Conservation (phyloP, 768 basidiomycete genomes). For the Punctularia strigosozonata region DNA sequence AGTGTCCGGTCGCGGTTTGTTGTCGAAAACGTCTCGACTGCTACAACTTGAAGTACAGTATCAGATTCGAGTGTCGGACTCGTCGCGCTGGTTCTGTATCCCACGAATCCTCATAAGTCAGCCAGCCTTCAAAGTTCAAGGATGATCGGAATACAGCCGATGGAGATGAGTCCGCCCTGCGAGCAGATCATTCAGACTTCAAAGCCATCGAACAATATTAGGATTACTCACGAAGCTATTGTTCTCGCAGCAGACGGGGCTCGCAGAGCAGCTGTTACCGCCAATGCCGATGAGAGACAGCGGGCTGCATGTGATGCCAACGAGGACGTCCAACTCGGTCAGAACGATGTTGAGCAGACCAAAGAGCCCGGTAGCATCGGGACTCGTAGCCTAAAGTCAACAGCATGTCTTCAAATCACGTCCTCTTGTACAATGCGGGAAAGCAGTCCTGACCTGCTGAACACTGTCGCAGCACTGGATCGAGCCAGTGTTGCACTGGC, state of each 20-base stretch:
- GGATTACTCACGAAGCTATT: too few relatives aligned
- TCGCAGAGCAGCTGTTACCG: constrained; percentile 1
- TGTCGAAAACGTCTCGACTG: too few relatives aligned
- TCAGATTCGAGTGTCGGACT: too few relatives aligned
- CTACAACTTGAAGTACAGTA: too few relatives aligned
- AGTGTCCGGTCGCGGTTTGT: too few relatives aligned
- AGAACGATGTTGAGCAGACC: constrained; percentile 6
- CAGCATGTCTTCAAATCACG: not conserved
- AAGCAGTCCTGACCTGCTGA: constrained; percentile 9
- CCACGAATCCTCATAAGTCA: too few relatives aligned
- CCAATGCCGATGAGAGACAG: constrained; percentile 6
- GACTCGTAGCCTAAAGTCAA: constrained; percentile 8
- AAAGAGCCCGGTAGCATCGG: constrained; percentile 6
- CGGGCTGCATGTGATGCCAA: constrained; percentile 7
- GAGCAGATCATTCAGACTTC: not conserved
- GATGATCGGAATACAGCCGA: constrained; percentile 1
- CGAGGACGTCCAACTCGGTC: constrained; percentile 2
- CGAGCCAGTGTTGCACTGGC: constrained; percentile 17
- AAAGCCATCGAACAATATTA: not conserved
- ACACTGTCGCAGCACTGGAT: constrained; percentile 20
- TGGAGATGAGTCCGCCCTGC: not conserved
- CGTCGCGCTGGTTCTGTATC: too few relatives aligned
- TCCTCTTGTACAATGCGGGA: constrained; percentile 5
- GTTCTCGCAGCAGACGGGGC: not conserved
- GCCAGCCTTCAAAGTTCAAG: too few relatives aligned